These are phyloP conservation scores for Eremomyces bilateralis DNA, from an alignment of 495 filamentous ascomycete genomes.

Conservation along the genomic window DNA sequence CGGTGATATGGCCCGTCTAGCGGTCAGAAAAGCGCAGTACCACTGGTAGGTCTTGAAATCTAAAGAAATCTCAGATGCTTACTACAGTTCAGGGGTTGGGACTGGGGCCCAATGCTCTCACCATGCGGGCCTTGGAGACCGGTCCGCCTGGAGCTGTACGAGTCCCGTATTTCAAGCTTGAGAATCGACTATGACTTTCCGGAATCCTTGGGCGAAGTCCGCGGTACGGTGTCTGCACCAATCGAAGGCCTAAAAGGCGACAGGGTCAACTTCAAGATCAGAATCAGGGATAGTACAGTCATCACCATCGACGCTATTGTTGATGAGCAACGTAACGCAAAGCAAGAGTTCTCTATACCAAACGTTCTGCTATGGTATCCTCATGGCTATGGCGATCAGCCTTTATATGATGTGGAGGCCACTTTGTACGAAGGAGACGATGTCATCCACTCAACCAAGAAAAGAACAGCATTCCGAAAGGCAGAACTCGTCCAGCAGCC, in stretches of 20 bases:
- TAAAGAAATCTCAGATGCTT: neutral
- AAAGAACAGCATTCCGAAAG: conserved; percentile 16
- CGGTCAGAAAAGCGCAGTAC: neutral
- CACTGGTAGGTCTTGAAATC: no score
- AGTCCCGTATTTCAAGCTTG: conserved; percentile 14
- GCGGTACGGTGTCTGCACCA: conserved; percentile 7
- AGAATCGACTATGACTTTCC: conserved; percentile 16
- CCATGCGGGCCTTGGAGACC: conserved; percentile 20
- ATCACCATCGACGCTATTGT: conserved; percentile 8
- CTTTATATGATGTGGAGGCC: conserved; percentile 16
- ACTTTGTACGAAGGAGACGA: conserved; percentile 11
- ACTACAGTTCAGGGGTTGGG: neutral
- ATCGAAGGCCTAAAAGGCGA: neutral
- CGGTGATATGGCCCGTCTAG: neutral
- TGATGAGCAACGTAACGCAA: conserved; percentile 7
- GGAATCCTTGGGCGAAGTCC: conserved; percentile 11
- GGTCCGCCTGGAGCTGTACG: conserved; percentile 17
- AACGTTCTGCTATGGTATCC: conserved; percentile 19
- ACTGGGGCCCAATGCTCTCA: conserved; percentile 17
- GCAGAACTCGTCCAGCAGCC: conserved; percentile 18
- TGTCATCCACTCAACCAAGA: conserved; percentile 12
- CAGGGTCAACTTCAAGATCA: conserved; percentile 7
- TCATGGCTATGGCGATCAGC: conserved; percentile 19
- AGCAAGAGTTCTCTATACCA: conserved; percentile 15
- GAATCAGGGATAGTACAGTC: conserved; percentile 11